Conservation (phyloP, 1,284 basidiomycete genomes). For the Sutorius eximius region DNA sequence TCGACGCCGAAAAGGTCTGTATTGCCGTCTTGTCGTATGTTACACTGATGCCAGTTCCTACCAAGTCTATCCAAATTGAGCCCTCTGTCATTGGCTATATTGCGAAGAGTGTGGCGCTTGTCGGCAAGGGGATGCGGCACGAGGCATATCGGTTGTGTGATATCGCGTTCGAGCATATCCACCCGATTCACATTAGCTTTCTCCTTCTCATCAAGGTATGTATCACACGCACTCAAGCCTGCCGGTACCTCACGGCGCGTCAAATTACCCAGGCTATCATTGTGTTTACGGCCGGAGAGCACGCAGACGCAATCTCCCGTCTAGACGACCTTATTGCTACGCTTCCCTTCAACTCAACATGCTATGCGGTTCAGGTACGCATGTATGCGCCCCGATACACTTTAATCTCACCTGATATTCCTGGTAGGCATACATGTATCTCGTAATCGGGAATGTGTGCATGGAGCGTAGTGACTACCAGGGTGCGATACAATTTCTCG, state of each 20-base stretch:
- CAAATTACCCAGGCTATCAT: not conserved
- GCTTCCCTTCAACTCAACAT: not conserved
- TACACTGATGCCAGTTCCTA: no score
- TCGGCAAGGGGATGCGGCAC: no score
- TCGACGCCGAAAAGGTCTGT: no score
- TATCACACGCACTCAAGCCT: not conserved
- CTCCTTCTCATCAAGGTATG: constrained; percentile 1
- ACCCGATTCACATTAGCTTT: not conserved
- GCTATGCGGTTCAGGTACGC: not conserved
- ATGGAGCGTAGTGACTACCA: no score
- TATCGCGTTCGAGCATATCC: not conserved
- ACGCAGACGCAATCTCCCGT: not conserved
- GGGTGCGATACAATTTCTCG: no score
- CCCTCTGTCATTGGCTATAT: no score
- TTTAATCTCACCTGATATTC: no score
- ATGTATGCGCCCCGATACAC: not conserved
- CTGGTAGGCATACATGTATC: no score
- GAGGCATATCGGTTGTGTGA: not conserved
- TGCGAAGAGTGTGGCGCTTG: no score
- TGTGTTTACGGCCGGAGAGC: not conserved
- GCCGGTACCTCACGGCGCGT: not conserved
- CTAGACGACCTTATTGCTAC: not conserved
- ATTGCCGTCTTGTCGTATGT: no score
- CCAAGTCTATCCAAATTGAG: no score
- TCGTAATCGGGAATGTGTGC: no score